Evolutionary conservation across 768 basidiomycete genomes (phyloP).

Genomic region (Boletus sp.): DNA sequence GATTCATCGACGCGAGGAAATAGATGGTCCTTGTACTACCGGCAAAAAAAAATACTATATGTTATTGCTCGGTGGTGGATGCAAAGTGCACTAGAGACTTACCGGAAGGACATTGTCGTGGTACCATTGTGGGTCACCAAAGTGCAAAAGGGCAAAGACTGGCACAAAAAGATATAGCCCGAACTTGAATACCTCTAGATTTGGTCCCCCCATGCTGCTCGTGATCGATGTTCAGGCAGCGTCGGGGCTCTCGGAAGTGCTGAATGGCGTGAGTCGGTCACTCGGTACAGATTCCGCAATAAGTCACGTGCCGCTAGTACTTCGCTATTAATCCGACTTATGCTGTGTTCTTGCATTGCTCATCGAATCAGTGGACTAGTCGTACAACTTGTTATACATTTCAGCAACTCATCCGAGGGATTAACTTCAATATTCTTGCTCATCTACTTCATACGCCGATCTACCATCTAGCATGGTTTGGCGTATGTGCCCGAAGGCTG

Average conservation of each 20-base stretch:
- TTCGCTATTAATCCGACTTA: too few relatives aligned
- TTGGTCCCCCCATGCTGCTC: slow-evolving; percentile 66
- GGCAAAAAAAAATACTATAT: background rate
- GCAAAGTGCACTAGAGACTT: slow-evolving; percentile 20
- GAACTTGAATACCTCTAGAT: slow-evolving; percentile 90
- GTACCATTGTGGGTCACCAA: slow-evolving; percentile 89
- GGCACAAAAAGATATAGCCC: slow-evolving; percentile 84
- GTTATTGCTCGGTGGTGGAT: background rate
- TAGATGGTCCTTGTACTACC: slow-evolving; percentile 68
- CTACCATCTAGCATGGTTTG: slow-evolving; percentile 53
- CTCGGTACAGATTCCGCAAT: too few relatives aligned
- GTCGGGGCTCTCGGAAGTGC: too few relatives aligned
- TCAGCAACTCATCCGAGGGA: background rate
- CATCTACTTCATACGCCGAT: background rate
- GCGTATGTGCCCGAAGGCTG: slow-evolving; percentile 62
- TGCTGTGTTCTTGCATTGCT: too few relatives aligned
- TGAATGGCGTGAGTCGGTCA: too few relatives aligned
- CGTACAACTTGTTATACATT: slow-evolving; percentile 2
- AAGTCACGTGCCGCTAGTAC: too few relatives aligned
- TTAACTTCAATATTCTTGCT: background rate
- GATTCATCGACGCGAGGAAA: slow-evolving; percentile 64
- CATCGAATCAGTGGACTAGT: background rate
- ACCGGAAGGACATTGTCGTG: slow-evolving; percentile 74
- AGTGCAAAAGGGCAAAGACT: slow-evolving; percentile 75
- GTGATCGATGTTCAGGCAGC: too few relatives aligned